Conservation (phyloP, 306 rosid genomes). For the Castanea crenata region DNA sequence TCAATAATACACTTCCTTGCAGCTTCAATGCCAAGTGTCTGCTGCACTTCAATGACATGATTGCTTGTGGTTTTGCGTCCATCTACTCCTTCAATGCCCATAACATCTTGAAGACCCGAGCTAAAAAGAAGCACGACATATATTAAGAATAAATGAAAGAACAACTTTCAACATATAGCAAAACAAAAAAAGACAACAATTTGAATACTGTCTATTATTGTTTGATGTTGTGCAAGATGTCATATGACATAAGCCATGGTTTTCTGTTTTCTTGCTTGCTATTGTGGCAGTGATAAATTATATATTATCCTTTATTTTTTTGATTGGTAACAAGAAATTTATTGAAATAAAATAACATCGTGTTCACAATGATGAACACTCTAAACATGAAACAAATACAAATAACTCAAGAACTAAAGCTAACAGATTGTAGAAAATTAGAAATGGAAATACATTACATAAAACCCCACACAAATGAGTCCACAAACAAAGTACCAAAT, state of each 20-base stretch:
- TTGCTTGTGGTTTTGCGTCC: constrained; percentile 70
- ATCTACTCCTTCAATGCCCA: constrained; percentile 82
- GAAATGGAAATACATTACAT: no score
- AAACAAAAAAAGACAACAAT: not conserved
- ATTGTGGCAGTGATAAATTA: not conserved
- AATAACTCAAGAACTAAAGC: no score
- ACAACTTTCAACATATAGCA: not conserved
- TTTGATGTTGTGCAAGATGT: not conserved
- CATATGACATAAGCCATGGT: not conserved
- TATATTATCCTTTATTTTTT: not conserved
- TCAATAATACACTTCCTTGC: constrained; percentile 78
- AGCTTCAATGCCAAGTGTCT: constrained; percentile 87
- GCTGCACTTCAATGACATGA: constrained; percentile 73
- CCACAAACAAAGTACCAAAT: no score
- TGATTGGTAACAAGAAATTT: no score
- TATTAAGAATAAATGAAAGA: not conserved
- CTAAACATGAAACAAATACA: no score
- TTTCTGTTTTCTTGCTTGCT: constrained; percentile 1
- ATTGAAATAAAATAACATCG: no score
- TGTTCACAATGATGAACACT: no score
- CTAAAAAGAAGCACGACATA: constrained; percentile 33
- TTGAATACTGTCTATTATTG: not conserved
- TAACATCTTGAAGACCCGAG: constrained; percentile 69
- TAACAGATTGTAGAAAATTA: no score
- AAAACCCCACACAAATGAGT: no score